Percentiles rank a stretch among this genome's conserved stretches.
phyloP scores from a whole-genome alignment of 768 basidiomycete species.

The Sistotremastrum niveocremeum region DNA sequence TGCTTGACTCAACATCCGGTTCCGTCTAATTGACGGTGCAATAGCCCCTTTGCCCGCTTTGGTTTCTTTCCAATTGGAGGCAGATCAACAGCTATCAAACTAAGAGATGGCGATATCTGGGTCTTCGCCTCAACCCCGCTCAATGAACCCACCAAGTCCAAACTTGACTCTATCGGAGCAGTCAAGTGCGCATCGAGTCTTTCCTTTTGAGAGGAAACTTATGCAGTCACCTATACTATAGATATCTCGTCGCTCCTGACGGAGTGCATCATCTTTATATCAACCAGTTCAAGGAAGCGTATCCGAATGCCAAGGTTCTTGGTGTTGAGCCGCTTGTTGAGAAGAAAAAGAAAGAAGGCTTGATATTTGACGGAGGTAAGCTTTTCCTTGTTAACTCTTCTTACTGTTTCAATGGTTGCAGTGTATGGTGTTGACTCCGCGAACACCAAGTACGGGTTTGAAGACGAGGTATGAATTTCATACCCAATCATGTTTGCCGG shows the following conservation, averaged over 20 bases:
- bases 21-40: constrained; percentile 1
- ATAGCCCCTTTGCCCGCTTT: constrained; percentile 27
- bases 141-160: constrained; percentile 46
- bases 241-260: constrained; percentile 48
- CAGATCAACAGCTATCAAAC: constrained; percentile 66
- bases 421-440: constrained; percentile 53
- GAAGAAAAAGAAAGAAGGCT: constrained; percentile 36
- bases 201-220: not conserved
- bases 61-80: constrained; percentile 67
- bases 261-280: constrained; percentile 40
- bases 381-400: constrained; percentile 2
- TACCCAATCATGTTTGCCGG: not conserved
- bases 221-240: constrained; percentile 11
- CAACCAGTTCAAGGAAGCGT: constrained; percentile 57
- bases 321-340: constrained; percentile 44
- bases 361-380: constrained; percentile 54
- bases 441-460: constrained; percentile 61
- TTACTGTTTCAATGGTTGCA: constrained; percentile 8
- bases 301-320: constrained; percentile 56
- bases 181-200: constrained; percentile 36
- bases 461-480: constrained; percentile 39
- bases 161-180: constrained; percentile 48
- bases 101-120: constrained; percentile 60
- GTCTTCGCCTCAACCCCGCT: constrained; percentile 72
- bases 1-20: not conserved